Conservation (phyloP, 805 yeast species). For the Teunomyces lycoperdinae region DNA sequence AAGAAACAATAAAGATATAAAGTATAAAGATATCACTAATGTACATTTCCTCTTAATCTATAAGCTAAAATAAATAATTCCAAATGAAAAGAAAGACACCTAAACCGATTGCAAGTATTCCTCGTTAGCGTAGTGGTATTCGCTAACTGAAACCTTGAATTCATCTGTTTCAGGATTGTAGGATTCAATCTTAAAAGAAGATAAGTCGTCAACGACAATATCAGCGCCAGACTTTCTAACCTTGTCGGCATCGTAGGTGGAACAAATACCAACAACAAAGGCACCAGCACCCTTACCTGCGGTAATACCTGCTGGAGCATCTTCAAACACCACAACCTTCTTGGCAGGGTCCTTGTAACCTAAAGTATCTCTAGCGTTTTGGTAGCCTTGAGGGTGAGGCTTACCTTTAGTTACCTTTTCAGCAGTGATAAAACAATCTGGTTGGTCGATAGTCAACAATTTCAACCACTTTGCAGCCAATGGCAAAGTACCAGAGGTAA, state of each 20-base stretch:
- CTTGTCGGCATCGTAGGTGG: slow-evolving; percentile 68
- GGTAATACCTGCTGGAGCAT: slow-evolving; percentile 83
- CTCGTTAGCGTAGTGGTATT: slow-evolving; percentile 43
- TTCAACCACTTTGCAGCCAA: slow-evolving; percentile 80
- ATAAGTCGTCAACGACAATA: slow-evolving; percentile 73
- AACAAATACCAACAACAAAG: slow-evolving; percentile 76
- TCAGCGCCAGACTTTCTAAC: slow-evolving; percentile 77
- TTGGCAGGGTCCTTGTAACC: slow-evolving; percentile 35
- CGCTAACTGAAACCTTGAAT: slow-evolving; percentile 38
- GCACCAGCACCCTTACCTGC: slow-evolving; percentile 87
- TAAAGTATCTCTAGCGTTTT: slow-evolving; percentile 50
- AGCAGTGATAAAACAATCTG: slow-evolving; percentile 78
- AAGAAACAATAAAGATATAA: no score
- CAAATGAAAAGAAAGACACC: slow-evolving; percentile 27
- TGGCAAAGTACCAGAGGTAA: slow-evolving; percentile 76
- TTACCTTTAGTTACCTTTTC: slow-evolving; percentile 77
- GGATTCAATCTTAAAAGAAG: slow-evolving; percentile 55
- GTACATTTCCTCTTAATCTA: slow-evolving; percentile 8
- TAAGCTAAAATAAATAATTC: slow-evolving; percentile 7
- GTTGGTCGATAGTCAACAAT: slow-evolving; percentile 57
- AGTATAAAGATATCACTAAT: slow-evolving; percentile 2
- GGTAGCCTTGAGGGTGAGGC: slow-evolving; percentile 85
- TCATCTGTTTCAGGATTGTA: slow-evolving; percentile 39
- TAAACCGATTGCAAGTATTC: slow-evolving; percentile 29
- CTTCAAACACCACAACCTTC: slow-evolving; percentile 72